A percentile compares a stretch with the other conserved stretches of the same genome.
Evolutionary conservation across 352 stramenopile species (phyloP).

Genomic region (Phytopythium helicoides): DNA sequence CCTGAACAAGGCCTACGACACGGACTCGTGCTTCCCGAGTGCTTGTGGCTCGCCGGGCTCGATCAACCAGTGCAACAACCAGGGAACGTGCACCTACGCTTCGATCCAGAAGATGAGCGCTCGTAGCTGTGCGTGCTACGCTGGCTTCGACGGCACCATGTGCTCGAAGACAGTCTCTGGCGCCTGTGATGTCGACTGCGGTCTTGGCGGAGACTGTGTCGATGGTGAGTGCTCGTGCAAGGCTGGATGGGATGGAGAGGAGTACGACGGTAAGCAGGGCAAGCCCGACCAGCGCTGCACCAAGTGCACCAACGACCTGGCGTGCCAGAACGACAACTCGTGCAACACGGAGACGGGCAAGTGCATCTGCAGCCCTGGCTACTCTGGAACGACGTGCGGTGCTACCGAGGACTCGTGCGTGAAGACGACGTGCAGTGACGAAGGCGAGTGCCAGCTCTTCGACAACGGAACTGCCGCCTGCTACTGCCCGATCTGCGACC

Average conservation of each 20-base stretch:
- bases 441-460: slow-evolving; percentile 40
- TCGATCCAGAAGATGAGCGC: slow-evolving; percentile 57
- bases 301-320: slow-evolving; percentile 46
- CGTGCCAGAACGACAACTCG: slow-evolving; percentile 49
- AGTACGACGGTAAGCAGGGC: slow-evolving; percentile 39
- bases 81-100: slow-evolving; percentile 74
- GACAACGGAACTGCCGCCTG: slow-evolving; percentile 42
- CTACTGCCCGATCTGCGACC: slow-evolving; percentile 39
- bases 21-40: slow-evolving; percentile 30
- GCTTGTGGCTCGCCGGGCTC: slow-evolving; percentile 36
- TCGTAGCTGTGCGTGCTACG: slow-evolving; percentile 50
- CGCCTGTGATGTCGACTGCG: slow-evolving; percentile 58
- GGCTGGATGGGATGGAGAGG: slow-evolving; percentile 38
- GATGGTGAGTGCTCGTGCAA: slow-evolving; percentile 50
- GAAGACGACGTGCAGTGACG: slow-evolving; percentile 32
- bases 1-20: slow-evolving; percentile 49
- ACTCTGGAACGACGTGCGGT: slow-evolving; percentile 46
- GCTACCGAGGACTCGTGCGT: slow-evolving; percentile 48
- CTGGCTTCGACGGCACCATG: slow-evolving; percentile 41
- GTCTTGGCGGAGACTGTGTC: slow-evolving; percentile 45
- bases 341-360: slow-evolving; percentile 54
- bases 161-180: slow-evolving; percentile 45
- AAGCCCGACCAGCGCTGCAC: slow-evolving; percentile 50
- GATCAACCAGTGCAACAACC: slow-evolving; percentile 59
- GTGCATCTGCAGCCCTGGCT: slow-evolving; percentile 48